These are phyloP conservation scores for Tetragonia tetragonoides DNA, from an alignment of 148 eudicot genomes.

Conservation along the genomic window DNA sequence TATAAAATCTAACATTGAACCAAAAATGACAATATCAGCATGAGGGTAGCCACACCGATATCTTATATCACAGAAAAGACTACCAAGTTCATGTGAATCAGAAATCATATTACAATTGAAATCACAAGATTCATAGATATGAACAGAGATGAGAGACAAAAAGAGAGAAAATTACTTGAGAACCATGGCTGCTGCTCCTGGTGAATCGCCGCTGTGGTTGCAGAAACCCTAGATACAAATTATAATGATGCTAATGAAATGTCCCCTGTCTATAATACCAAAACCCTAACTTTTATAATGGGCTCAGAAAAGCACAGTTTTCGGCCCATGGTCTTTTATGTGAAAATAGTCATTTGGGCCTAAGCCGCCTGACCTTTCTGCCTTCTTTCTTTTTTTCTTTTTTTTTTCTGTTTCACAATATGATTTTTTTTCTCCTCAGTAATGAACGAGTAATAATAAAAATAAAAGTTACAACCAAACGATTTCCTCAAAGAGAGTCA, in stretches of 20 bases:
- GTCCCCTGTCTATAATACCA: not conserved
- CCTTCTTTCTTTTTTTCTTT: not conserved
- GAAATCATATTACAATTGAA: not conserved
- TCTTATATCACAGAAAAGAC: too few relatives aligned
- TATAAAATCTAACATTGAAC: not conserved
- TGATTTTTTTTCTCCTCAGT: too few relatives aligned
- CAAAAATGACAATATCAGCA: not conserved
- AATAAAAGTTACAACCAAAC: too few relatives aligned
- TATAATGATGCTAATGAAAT: not conserved
- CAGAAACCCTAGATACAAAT: not conserved
- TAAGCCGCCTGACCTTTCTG: not conserved
- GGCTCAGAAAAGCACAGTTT: not conserved
- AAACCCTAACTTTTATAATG: not conserved
- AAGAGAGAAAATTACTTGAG: slow-evolving; percentile 28
- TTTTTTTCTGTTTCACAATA: too few relatives aligned
- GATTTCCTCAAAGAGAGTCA: too few relatives aligned
- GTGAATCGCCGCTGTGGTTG: not conserved
- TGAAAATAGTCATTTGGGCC: slow-evolving; percentile 8
- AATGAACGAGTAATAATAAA: too few relatives aligned
- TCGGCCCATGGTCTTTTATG: too few relatives aligned
- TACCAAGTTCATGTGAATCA: not conserved
- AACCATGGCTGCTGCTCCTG: slow-evolving; percentile 30
- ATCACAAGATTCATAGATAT: not conserved
- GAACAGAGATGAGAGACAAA: not conserved
- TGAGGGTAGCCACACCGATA: too few relatives aligned